phyloP scores from a whole-genome alignment of 2,329 filamentous ascomycete genomes.

The Talaromyces funiculosus region DNA sequence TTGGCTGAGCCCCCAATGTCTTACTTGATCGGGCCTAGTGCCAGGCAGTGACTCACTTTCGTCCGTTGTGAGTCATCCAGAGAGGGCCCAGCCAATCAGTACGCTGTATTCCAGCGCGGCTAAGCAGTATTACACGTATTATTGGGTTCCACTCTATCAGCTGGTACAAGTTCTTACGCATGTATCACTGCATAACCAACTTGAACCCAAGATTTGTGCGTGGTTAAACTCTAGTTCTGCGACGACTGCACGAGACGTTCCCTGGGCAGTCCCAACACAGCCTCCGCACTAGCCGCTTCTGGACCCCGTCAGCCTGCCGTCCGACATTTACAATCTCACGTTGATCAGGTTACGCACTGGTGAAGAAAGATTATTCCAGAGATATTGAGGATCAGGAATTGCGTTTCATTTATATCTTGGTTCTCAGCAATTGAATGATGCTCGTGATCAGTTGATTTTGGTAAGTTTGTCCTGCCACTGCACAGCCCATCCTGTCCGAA shows the following conservation, averaged over 20 bases:
- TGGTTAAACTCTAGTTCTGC: not conserved
- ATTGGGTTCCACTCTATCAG: not conserved
- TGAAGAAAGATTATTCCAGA: not conserved
- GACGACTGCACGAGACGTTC: not conserved
- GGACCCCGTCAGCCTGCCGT: not conserved
- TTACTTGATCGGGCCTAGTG: not conserved
- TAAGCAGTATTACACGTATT: not conserved
- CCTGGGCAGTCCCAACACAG: not conserved
- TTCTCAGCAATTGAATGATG: not conserved
- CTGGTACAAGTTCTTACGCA: not conserved
- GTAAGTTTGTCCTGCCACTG: not conserved
- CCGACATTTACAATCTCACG: not conserved
- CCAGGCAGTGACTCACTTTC: not conserved
- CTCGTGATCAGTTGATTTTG: not conserved
- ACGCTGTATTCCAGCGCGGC: not conserved
- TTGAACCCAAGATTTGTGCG: not conserved
- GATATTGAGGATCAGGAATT: not conserved
- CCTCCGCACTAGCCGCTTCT: not conserved
- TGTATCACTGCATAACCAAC: too few relatives aligned
- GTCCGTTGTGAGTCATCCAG: conserved; percentile 1
- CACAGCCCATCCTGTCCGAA: too few relatives aligned
- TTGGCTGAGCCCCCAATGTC: not conserved
- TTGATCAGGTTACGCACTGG: not conserved
- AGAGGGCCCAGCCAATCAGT: not conserved
- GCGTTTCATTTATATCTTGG: not conserved